Evolutionary conservation across 129 eudicot genomes (phyloP).

Genomic region (Chrysanthemum seticuspe): DNA sequence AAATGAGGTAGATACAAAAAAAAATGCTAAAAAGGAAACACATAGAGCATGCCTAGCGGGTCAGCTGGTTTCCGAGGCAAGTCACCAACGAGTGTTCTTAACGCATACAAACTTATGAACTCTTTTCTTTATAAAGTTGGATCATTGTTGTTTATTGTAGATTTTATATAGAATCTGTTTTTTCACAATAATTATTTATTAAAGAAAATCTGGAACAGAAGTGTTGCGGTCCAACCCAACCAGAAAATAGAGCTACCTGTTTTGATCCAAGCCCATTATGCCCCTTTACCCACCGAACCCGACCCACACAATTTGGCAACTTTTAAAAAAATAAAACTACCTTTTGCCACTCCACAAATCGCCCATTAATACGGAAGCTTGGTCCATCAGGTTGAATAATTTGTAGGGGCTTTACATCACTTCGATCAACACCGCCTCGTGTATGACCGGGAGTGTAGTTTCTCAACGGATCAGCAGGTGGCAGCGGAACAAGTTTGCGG

Average conservation of each 20-base stretch:
- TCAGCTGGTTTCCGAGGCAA: too few relatives aligned
- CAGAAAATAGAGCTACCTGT: too few relatives aligned
- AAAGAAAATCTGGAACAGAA: too few relatives aligned
- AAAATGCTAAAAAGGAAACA: background rate
- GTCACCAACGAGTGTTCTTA: too few relatives aligned
- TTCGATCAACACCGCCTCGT: conserved; percentile 86
- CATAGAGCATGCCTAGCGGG: background rate
- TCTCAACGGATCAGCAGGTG: conserved; percentile 92
- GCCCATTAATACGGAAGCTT: conserved; percentile 70
- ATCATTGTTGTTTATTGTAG: too few relatives aligned
- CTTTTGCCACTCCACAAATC: conserved; percentile 90
- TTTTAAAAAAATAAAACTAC: conserved; percentile 27
- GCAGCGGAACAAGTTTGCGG: conserved; percentile 82
- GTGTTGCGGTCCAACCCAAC: too few relatives aligned
- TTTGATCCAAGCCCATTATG: background rate
- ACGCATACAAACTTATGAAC: too few relatives aligned
- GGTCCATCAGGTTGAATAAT: conserved; percentile 86
- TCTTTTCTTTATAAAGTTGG: too few relatives aligned
- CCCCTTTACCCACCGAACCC: background rate
- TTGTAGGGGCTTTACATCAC: conserved; percentile 76
- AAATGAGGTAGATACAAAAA: background rate
- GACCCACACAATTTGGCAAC: background rate
- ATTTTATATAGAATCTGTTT: too few relatives aligned
- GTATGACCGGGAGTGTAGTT: conserved; percentile 87
- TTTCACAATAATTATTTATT: too few relatives aligned